These are phyloP conservation scores for Nepenthes mirabilis DNA, from an alignment of 148 eudicot species.

Conservation along the genomic window DNA sequence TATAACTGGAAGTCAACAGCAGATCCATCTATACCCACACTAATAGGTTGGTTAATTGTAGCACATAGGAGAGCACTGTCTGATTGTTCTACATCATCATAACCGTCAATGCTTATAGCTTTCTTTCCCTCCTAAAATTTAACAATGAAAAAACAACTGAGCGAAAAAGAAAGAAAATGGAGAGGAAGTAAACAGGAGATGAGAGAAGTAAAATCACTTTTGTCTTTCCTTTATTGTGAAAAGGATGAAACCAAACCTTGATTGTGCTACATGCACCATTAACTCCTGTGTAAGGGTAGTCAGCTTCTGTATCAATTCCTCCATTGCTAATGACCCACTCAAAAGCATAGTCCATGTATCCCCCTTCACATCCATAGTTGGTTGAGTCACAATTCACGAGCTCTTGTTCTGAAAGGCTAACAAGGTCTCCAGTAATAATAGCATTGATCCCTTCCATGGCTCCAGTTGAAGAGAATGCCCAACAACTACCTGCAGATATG, in stretches of 20 bases:
- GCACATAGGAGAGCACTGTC: constrained; percentile 47
- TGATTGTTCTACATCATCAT: constrained; percentile 31
- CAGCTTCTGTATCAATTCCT: constrained; percentile 35
- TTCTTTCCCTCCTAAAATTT: constrained; percentile 22
- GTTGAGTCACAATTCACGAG: constrained; percentile 43
- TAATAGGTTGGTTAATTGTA: constrained; percentile 39
- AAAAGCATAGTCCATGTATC: constrained; percentile 47
- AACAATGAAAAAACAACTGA: too few relatives aligned
- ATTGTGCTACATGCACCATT: constrained; percentile 27
- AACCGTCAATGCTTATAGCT: constrained; percentile 35
- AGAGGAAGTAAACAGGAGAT: background rate
- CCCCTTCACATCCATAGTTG: constrained; percentile 46
- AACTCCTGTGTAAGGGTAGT: constrained; percentile 42
- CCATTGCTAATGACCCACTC: constrained; percentile 50
- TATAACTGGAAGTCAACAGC: constrained; percentile 52
- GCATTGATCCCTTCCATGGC: constrained; percentile 52
- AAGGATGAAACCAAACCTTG: constrained; percentile 23
- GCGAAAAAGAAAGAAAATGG: background rate
- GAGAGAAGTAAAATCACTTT: background rate
- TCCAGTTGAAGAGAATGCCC: constrained; percentile 51
- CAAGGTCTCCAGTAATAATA: constrained; percentile 31
- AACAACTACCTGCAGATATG: constrained; percentile 35
- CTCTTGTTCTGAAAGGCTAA: constrained; percentile 51
- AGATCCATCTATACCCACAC: constrained; percentile 48
- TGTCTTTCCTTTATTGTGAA: background rate